Conservation (phyloP, 139 green algal species). For the Auxenochlorella pyrenoidosa region DNA sequence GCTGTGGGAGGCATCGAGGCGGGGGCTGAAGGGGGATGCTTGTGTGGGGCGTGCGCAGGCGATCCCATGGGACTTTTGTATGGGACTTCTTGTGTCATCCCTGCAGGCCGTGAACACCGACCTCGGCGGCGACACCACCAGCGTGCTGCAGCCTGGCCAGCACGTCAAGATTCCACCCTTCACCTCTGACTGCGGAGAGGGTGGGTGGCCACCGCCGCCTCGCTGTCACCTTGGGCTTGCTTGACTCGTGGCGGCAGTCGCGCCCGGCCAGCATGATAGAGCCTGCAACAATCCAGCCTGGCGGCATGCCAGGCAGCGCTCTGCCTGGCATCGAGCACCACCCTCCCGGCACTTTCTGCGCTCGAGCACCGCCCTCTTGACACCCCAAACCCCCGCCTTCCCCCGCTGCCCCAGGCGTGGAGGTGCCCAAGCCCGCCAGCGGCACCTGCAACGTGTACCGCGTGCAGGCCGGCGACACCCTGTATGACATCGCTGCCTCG, state of each 20-base stretch:
- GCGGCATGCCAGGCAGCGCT: too few species aligned
- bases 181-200: conserved; percentile 27
- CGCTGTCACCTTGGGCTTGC: neutral
- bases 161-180: conserved; percentile 44
- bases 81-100: too few species aligned
- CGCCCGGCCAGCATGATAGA: too few species aligned
- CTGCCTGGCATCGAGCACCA: too few species aligned
- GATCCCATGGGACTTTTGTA: too few species aligned
- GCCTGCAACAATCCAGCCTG: too few species aligned
- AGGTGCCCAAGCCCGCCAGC: conserved; percentile 6
- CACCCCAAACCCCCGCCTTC: too few species aligned
- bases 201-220: neutral
- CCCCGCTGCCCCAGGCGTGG: conserved; percentile 20
- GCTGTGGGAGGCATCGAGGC: too few species aligned
- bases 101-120: conserved; percentile 28
- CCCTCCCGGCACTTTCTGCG: too few species aligned
- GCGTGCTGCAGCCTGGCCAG: conserved; percentile 29
- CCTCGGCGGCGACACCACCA: conserved; percentile 2
- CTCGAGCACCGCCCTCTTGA: too few species aligned
- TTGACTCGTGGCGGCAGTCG: neutral
- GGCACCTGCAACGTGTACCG: conserved; percentile 33
- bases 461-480: conserved; percentile 26
- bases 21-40: too few species aligned
- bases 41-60: too few species aligned
- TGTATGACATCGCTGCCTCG: conserved; percentile 32